phyloP scores from a whole-genome alignment of 164 flowering plant genomes.

The Chimonanthus salicifolius region DNA sequence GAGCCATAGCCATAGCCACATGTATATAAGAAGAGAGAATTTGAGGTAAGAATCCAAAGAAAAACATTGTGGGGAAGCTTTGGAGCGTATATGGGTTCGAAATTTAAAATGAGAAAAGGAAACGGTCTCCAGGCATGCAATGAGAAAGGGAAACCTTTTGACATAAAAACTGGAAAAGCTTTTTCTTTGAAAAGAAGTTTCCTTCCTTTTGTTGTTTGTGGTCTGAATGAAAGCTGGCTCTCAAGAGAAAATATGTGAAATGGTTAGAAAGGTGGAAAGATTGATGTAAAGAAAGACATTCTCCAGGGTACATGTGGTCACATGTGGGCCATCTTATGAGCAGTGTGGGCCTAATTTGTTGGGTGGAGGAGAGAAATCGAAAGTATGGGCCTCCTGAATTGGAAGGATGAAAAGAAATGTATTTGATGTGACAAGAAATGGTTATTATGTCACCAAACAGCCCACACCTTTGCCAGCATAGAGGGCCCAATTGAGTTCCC shows the following conservation, averaged over 20 bases:
- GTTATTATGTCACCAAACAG: no score
- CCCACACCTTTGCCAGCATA: no score
- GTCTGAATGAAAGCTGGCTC: background rate
- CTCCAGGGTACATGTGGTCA: background rate
- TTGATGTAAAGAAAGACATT: background rate
- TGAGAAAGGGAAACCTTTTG: background rate
- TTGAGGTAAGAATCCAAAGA: background rate
- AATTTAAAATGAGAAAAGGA: background rate
- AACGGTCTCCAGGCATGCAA: constrained; percentile 3
- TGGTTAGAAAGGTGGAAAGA: background rate
- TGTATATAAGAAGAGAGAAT: no score
- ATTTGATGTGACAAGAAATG: no score
- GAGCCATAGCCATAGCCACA: no score
- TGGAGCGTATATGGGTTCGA: constrained; percentile 1
- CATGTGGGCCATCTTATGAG: background rate
- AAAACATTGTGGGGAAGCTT: background rate
- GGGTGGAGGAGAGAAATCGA: no score
- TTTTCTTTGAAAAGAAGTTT: background rate
- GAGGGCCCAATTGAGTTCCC: no score
- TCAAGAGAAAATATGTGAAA: background rate
- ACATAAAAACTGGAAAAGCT: no score
- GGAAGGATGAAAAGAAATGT: no score
- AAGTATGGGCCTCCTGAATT: no score
- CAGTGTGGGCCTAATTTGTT: background rate
- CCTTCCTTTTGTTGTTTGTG: background rate